Conservation (phyloP, 148 eudicot species). For the Hydrangea macrophylla region DNA sequence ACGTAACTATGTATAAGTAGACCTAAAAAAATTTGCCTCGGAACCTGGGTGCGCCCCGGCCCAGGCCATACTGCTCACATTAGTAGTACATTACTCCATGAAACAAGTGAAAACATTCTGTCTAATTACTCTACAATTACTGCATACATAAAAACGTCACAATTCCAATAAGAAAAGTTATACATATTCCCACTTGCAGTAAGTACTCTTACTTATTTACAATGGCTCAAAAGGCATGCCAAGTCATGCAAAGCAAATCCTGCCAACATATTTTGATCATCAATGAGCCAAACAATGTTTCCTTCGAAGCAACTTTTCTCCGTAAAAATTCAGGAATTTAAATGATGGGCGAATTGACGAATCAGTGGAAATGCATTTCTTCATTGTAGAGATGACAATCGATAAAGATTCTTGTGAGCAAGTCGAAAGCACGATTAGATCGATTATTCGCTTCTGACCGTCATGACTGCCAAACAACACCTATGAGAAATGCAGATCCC, state of each 20-base stretch:
- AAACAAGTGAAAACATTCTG: too few relatives aligned
- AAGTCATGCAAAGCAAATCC: too few relatives aligned
- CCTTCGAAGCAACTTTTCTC: neutral
- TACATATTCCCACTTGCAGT: neutral
- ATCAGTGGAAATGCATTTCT: constrained; percentile 56
- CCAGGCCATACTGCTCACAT: too few relatives aligned
- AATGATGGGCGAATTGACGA: constrained; percentile 61
- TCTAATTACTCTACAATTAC: too few relatives aligned
- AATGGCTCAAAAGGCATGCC: neutral
- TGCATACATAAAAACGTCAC: neutral
- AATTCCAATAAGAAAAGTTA: neutral
- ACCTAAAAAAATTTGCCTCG: too few relatives aligned
- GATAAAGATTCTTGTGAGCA: constrained; percentile 54
- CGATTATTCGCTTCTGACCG: constrained; percentile 38
- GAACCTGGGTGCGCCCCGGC: too few relatives aligned
- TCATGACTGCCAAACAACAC: constrained; percentile 46
- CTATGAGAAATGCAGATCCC: constrained; percentile 24
- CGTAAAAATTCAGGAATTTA: constrained; percentile 15
- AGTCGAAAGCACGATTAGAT: constrained; percentile 51
- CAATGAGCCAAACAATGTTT: too few relatives aligned
- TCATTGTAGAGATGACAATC: constrained; percentile 45
- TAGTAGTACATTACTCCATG: too few relatives aligned
- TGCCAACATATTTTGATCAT: neutral
- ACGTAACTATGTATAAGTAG: too few relatives aligned
- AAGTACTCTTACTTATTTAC: neutral